Evolutionary conservation across 805 yeast species (phyloP), one percentile per base, ranked within the genome.

Genomic region (Candida suzukii): DNA sequence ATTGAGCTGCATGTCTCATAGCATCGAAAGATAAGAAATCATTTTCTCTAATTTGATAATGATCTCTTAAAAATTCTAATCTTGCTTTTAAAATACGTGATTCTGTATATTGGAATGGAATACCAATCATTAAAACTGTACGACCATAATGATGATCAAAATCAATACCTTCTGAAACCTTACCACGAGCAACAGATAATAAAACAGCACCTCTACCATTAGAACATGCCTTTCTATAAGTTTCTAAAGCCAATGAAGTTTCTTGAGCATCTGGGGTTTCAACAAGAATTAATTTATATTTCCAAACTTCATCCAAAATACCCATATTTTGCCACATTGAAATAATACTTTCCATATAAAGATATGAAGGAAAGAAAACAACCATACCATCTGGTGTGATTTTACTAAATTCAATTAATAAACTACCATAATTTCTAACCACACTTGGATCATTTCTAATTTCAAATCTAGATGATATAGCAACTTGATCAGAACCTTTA

Each of bases 241-340:
- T 93, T 49, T 93, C 99, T 50, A 93, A 67, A 0, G 99, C 99
- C 46, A 93, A 65, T 1, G 96, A 83, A 0, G 99, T 93, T 61
- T 93, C 99, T 60, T 93, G 99, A 0, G 97, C 95, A 75, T 93
- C 99, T 0, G 99, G 99, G 0, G 99, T 93, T 59, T 93, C 99
- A 14, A 95, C 98, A 26, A 93, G 67, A 49, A 93, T 91, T 50
- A 93, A 70, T 59, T 93, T 93, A 59, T 93, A 88, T 60, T 93
- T 90, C 99, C 99, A 93, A 10, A 93, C 98, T 61, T 93, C 98
- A 60, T 93, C 99, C 52, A 93, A 64, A 33, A 93, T 90, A 39
- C 98, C 98, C 97, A 93, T 93, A 13, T 82, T 83, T 66, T 93
- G 99, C 99, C 99, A 93, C 86, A 88, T 90, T 2, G 96, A 87